phyloP scores from a whole-genome alignment of 2,329 filamentous ascomycete genomes.

The Paracoccidioides brasiliensis region DNA sequence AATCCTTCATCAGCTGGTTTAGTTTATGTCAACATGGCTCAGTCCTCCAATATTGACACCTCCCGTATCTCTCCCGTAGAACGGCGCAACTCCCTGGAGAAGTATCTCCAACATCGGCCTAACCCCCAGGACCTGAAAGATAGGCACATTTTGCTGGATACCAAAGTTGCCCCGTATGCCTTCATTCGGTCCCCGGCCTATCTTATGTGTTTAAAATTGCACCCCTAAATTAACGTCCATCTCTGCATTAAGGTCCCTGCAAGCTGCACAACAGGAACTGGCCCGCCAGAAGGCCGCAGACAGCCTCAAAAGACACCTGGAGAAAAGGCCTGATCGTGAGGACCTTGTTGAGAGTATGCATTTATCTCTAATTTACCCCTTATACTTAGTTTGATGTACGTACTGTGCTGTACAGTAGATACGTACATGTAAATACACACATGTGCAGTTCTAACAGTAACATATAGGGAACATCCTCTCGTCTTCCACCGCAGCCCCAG shows the following conservation, averaged over 20 bases:
- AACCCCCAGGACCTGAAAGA: slow-evolving; percentile 53
- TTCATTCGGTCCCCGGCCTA: background rate
- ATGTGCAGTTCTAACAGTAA: background rate
- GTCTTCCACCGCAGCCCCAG: slow-evolving; percentile 61
- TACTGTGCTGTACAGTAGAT: too few relatives aligned
- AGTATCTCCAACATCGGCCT: slow-evolving; percentile 58
- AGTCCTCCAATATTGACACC: slow-evolving; percentile 36
- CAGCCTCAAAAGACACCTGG: slow-evolving; percentile 50
- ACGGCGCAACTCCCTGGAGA: slow-evolving; percentile 55
- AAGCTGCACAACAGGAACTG: slow-evolving; percentile 49
- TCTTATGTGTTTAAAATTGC: background rate
- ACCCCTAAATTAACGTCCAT: background rate
- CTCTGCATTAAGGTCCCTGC: slow-evolving; percentile 27
- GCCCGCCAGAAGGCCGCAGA: slow-evolving; percentile 52
- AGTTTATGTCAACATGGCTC: background rate
- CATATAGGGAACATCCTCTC: slow-evolving; percentile 74
- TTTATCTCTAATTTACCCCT: background rate
- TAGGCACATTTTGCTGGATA: slow-evolving; percentile 54
- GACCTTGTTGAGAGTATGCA: slow-evolving; percentile 65
- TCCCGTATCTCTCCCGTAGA: slow-evolving; percentile 45
- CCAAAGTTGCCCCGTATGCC: slow-evolving; percentile 51
- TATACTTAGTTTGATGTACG: slow-evolving; percentile 4
- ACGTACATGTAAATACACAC: too few relatives aligned
- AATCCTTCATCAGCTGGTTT: background rate
- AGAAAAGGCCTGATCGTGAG: slow-evolving; percentile 53